Conservation (phyloP, 1,139 yeast species). For the Geotrichum restrictum region DNA sequence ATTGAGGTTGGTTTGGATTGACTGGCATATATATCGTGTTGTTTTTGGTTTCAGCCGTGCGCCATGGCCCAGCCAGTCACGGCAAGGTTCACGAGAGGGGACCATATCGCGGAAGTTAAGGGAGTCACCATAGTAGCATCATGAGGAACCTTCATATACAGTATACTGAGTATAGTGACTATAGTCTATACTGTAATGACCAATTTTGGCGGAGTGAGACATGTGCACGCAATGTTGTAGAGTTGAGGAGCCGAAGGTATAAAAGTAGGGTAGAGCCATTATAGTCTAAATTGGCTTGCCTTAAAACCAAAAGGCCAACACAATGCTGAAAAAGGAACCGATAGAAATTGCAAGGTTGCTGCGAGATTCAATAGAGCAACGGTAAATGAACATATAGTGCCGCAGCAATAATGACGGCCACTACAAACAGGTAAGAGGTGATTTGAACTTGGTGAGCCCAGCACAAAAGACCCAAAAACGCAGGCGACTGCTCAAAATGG, state of each 20-base stretch:
- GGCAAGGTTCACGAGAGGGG: conserved; percentile 34
- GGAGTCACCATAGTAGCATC: conserved; percentile 46
- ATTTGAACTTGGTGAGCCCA: conserved; percentile 41
- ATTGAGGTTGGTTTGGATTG: conserved; percentile 41
- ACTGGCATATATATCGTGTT: conserved; percentile 46
- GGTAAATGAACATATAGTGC: conserved; percentile 48
- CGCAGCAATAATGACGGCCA: conserved; percentile 45
- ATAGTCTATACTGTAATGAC: too few relatives aligned
- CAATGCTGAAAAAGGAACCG: conserved; percentile 49
- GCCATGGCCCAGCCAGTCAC: conserved; percentile 44
- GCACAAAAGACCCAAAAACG: conserved; percentile 42
- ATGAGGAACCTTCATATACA: conserved; percentile 32
- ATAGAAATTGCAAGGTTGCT: conserved; percentile 47
- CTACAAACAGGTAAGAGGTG: conserved; percentile 48
- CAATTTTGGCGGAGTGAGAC: conserved; percentile 47
- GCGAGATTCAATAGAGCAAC: conserved; percentile 44
- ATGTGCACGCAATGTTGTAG: conserved; percentile 49
- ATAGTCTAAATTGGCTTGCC: too few relatives aligned
- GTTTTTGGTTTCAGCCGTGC: conserved; percentile 42
- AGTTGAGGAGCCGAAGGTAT: conserved; percentile 48
- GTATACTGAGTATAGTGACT: too few relatives aligned
- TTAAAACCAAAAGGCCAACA: conserved; percentile 50
- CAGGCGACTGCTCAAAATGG: conserved; percentile 49
- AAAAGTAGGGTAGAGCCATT: conserved; percentile 48
- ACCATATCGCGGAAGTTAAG: conserved; percentile 38